Percentiles rank a stretch among this genome's conserved stretches.
phyloP scores from a whole-genome alignment of 139 green algal species.

The Closterium sp. region DNA sequence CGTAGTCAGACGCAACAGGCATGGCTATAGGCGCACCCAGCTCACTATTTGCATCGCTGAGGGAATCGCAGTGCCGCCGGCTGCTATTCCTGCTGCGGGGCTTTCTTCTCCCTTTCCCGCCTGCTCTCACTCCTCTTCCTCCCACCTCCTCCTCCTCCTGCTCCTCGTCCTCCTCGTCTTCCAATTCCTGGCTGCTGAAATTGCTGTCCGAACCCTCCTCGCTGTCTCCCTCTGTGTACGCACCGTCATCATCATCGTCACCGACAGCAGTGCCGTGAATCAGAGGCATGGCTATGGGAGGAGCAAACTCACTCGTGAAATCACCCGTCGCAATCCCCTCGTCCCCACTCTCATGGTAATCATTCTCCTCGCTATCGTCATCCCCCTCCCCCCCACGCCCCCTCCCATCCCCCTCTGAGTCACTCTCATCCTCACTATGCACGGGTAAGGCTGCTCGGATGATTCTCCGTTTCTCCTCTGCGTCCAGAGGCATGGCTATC shows the following conservation, averaged over 20 bases:
- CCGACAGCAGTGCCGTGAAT: not conserved
- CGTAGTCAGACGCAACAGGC: not conserved
- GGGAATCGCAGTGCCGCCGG: not conserved
- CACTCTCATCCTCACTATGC: not conserved
- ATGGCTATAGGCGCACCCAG: not conserved
- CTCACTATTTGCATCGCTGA: not conserved
- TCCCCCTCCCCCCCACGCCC: not conserved
- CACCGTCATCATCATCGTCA: not conserved
- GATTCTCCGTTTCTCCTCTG: not conserved
- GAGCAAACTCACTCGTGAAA: not conserved
- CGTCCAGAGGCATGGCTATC: not conserved
- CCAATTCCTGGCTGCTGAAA: not conserved
- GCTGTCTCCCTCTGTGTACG: too few relatives aligned
- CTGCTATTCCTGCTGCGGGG: not conserved
- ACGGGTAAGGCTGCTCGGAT: not conserved
- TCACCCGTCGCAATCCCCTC: not conserved
- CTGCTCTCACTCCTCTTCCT: not conserved
- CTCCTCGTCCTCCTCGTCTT: not conserved
- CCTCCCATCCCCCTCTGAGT: not conserved
- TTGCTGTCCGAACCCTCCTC: too few relatives aligned
- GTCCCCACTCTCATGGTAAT: not conserved
- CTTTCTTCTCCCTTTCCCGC: not conserved
- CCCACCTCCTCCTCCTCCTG: not conserved
- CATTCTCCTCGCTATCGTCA: not conserved
- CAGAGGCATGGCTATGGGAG: not conserved